Conservation (phyloP, 768 basidiomycete genomes). For the Trametes coccinea region DNA sequence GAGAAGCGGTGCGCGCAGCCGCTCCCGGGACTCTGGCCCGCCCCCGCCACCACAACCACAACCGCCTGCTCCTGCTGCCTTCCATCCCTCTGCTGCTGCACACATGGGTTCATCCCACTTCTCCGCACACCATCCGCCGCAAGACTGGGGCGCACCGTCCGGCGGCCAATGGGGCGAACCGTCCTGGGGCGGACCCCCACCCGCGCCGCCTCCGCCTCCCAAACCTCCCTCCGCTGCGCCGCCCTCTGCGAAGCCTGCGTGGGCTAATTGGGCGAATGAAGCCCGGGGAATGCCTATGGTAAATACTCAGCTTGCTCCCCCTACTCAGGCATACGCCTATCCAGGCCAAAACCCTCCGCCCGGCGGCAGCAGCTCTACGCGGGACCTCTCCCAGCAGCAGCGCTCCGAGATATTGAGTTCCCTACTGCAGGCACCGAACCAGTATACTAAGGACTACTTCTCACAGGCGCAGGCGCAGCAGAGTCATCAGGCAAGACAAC, state of each 20-base stretch:
- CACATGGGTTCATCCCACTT: conserved; percentile 11
- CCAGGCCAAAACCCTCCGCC: conserved; percentile 8
- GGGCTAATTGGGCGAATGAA: conserved; percentile 24
- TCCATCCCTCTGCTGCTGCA: conserved; percentile 16
- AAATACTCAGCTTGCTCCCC: conserved; percentile 11
- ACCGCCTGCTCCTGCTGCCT: conserved; percentile 16
- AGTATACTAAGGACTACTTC: conserved; percentile 23
- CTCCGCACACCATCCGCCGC: conserved; percentile 1
- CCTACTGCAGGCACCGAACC: conserved; percentile 18
- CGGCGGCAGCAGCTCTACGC: conserved; percentile 5
- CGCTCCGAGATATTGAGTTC: conserved; percentile 21
- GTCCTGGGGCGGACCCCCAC: background rate
- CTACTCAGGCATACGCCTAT: background rate
- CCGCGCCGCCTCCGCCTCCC: conserved; percentile 1
- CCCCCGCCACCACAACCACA: background rate
- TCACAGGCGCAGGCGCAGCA: conserved; percentile 21
- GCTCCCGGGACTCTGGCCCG: background rate
- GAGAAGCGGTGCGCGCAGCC: conserved; percentile 15
- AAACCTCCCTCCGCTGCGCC: conserved; percentile 7
- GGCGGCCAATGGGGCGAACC: conserved; percentile 9
- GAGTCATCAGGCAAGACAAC: background rate
- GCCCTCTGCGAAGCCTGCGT: conserved; percentile 13
- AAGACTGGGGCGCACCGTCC: conserved; percentile 10
- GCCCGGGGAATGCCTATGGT: conserved; percentile 19
- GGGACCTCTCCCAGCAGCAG: conserved; percentile 23